Evolutionary conservation across 1,284 basidiomycete genomes (phyloP).

Genomic region (Moniliella sp.): DNA sequence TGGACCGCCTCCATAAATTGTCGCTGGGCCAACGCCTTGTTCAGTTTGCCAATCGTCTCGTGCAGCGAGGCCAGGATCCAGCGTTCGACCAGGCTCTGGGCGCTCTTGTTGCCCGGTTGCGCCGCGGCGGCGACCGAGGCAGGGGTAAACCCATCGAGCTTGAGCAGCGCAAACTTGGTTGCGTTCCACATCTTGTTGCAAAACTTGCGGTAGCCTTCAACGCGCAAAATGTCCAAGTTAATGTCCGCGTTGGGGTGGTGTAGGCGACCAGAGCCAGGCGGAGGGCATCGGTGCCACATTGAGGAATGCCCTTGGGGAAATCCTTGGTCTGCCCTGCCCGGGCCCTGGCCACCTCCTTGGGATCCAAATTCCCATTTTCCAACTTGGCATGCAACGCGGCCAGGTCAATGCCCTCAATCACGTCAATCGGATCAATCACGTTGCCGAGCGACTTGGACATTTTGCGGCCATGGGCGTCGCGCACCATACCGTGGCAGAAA

Average conservation of each 20-base stretch:
- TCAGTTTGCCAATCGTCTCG: constrained; percentile 53
- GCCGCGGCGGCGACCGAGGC: constrained; percentile 5
- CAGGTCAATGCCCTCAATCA: constrained; percentile 67
- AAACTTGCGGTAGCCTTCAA: constrained; percentile 95
- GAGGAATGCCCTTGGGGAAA: constrained; percentile 94
- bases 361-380: constrained; percentile 73
- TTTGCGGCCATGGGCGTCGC: constrained; percentile 91
- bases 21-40: constrained; percentile 52
- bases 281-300: constrained; percentile 90
- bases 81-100: constrained; percentile 76
- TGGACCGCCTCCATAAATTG: constrained; percentile 82
- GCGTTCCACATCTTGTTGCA: constrained; percentile 99
- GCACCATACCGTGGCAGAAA: constrained; percentile 93
- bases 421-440: constrained; percentile 89
- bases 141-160: constrained; percentile 28
- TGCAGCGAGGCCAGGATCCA: constrained; percentile 94
- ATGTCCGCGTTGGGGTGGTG: constrained; percentile 44
- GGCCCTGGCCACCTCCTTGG: constrained; percentile 76
- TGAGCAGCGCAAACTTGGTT: constrained; percentile 61
- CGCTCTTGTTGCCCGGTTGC: constrained; percentile 61
- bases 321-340: constrained; percentile 92
- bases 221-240: constrained; percentile 63
- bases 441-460: constrained; percentile 98
- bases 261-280: constrained; percentile 88
- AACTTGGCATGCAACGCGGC: constrained; percentile 71